Evolutionary conservation across 208 protist species (phyloP), one percentile per base, ranked within the genome.

Genomic region (Blechomonas ayalai): DNA sequence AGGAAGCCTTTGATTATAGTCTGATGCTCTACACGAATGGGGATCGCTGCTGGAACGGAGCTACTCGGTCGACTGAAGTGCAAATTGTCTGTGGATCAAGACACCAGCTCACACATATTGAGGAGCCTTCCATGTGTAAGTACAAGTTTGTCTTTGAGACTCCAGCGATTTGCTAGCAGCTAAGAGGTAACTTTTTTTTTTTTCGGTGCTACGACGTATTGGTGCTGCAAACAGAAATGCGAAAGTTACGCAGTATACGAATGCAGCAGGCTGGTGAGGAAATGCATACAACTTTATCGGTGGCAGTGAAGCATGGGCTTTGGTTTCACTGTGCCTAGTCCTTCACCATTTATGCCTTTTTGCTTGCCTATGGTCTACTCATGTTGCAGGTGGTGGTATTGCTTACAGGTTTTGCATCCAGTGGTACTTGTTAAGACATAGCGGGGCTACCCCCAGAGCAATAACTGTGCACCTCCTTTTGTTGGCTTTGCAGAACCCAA

Each of bases 81-180:
- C 67, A 72, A 22, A 45, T 88, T 3, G 64, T 86, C 0, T 91
- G 82, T 31, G 78, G 75, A 20, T 39, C 62, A 1, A 70, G 83
- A 26, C 80, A 82, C 45, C 68, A 68, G 19, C 45, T 88, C 4
- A 29, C 52, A 0, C 27, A 54, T n/a, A 48, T 79, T 3, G 75
- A 83, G 18, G 78, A 91, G 52, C 78, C 75, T 22, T 64, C 68
- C 23, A 71, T 82, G 64, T 91, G 82, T 49, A 62, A 48, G n/a
- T 91, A 91, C 50, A 36, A 26, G 33, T 73, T 91, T 64, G 61
- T 81, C 9, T 88, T 86, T 56, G 65, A 88, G 31, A 86, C 78
- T 8, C 78, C 78, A 8, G 78, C 75, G 0, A 34, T 77, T 23
- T 91, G 82, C 34, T 67, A 82, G 34, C 73, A 78, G 20, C 35